Conservation (phyloP, 768 basidiomycete species). For the Daedaleopsis nitida region DNA sequence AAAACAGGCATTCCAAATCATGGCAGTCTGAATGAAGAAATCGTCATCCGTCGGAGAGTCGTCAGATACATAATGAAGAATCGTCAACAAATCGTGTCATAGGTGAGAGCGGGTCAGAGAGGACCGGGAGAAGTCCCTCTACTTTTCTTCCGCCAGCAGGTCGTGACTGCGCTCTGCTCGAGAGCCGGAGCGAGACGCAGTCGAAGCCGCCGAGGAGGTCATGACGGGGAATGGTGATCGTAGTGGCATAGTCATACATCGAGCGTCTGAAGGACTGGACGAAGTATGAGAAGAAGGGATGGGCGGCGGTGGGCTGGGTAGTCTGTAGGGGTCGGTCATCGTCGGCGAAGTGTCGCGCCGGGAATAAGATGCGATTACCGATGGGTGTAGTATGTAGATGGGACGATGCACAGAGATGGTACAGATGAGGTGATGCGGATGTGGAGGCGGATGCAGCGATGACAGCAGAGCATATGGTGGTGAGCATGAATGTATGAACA, state of each 20-base stretch:
- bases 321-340: constrained; percentile 5
- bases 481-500: constrained; percentile 1
- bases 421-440: background rate
- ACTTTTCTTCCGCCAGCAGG: constrained; percentile 16
- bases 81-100: constrained; percentile 8
- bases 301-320: constrained; percentile 2
- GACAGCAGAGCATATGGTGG: constrained; percentile 10
- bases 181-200: background rate
- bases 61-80: constrained; percentile 7
- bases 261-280: constrained; percentile 1
- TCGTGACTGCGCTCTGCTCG: background rate
- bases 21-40: background rate
- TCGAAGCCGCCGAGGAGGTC: background rate
- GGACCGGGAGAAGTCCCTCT: constrained; percentile 6
- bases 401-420: background rate
- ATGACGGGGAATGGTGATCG: constrained; percentile 6
- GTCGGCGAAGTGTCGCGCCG: constrained; percentile 7
- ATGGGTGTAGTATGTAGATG: constrained; percentile 9
- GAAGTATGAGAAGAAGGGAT: constrained; percentile 4
- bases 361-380: constrained; percentile 15
- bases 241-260: constrained; percentile 4
- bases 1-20: background rate
- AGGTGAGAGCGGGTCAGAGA: constrained; percentile 12
- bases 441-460: constrained; percentile 9
- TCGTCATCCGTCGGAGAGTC: constrained; percentile 12